Evolutionary conservation across 352 stramenopile genomes (phyloP), one percentile per base, ranked within the genome.

Genomic region (Chrysophaeum taylorii): DNA sequence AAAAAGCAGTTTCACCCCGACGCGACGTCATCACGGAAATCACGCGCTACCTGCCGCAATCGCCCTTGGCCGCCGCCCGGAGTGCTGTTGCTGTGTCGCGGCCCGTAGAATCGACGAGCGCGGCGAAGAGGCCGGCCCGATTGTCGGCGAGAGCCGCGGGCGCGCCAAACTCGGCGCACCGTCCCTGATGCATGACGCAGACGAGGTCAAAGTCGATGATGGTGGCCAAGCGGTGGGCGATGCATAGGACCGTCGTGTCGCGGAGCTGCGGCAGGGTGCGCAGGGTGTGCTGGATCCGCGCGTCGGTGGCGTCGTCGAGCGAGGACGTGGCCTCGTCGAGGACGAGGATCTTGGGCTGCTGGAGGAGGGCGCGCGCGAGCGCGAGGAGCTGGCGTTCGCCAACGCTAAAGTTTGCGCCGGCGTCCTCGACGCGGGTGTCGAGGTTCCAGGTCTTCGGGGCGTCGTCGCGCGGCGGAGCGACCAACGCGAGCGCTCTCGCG

Each of bases 171-270:
- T 98, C 91, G n/a, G 84, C 88, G 15, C 92, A 86, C n/a, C 78
- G 80, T 23, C 95, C 95, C 53, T 89, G 78, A 69, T 96, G 93
- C 81, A 99, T 90, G 9, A 98, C 93, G 42, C 98, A 79, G 57
- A 99, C 84, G 25, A 82, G 82, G 76, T 98, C 92, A 53, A 90
- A 95, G 77, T 97, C 92, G 63, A 97, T 94, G 72, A 99, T 91
- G 5, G 94, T 98, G 76, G 98, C 90, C 48, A 98, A 81, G 31
- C 95, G 87, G 79, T 98, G 94, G 38, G 94, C 94, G 68, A 99
- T 95, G 1, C 93, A 96, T 29, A 99, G 70, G 38, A 94, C 81
- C 18, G 95, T 98, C 71, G 83, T 96, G 41, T 87, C 71, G 25
- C 74, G 69, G 73, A 99, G 98, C 68, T 72, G 64, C 25, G 78